These are phyloP conservation scores for Turritis glabra DNA, from an alignment of 345 rosid genomes.

Conservation along the genomic window DNA sequence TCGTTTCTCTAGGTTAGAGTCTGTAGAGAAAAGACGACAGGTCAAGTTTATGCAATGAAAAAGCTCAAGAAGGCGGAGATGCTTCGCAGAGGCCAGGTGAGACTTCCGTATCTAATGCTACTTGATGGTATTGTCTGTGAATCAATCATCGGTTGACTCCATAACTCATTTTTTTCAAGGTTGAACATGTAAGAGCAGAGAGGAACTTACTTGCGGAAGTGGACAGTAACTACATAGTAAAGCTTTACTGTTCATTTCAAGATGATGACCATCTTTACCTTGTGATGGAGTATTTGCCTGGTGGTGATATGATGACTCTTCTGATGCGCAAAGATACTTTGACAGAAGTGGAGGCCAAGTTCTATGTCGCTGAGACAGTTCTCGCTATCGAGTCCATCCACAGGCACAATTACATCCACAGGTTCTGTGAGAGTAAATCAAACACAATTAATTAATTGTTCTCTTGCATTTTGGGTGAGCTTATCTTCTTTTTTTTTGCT, in stretches of 20 bases:
- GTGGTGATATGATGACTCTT: conserved; percentile 72
- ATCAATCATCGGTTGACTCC: not conserved
- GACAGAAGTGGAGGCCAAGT: conserved; percentile 64
- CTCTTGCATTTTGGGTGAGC: not conserved
- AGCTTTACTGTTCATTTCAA: conserved; percentile 62
- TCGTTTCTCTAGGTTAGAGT: conserved; percentile 70
- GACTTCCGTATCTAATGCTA: not conserved
- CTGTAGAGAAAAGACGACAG: conserved; percentile 83
- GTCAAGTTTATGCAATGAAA: conserved; percentile 96
- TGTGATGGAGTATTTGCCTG: conserved; percentile 68
- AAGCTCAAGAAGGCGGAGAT: conserved; percentile 89
- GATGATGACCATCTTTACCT: conserved; percentile 66
- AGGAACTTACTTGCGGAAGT: conserved; percentile 70
- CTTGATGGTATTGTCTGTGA: not conserved
- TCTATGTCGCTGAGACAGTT: conserved; percentile 72
- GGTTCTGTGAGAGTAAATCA: conserved; percentile 35
- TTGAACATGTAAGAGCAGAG: conserved; percentile 74
- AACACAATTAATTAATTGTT: not conserved
- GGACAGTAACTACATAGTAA: conserved; percentile 60
- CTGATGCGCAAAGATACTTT: conserved; percentile 71
- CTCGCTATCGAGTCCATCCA: conserved; percentile 70
- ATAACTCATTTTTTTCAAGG: conserved; percentile 37
- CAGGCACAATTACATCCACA: conserved; percentile 63
- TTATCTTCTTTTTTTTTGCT: not conserved
- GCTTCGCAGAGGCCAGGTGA: conserved; percentile 98